A percentile compares a stretch with the other conserved stretches of the same genome.
These are phyloP conservation scores for Stephanodiscus triporus DNA, from an alignment of 108 stramenopile genomes.

Conservation along the genomic window DNA sequence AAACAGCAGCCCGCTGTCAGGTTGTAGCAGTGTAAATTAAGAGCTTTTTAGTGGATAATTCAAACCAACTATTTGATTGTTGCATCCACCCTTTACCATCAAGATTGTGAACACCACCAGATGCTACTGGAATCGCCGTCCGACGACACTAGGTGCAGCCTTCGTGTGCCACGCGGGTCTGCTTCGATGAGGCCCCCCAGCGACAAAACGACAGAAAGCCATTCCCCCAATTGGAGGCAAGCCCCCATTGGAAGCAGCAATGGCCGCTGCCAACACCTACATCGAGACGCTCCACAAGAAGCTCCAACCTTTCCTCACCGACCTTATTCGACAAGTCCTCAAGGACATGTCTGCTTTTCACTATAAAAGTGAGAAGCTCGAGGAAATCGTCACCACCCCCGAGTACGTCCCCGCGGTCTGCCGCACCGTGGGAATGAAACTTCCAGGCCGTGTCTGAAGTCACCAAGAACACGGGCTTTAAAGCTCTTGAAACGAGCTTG, in stretches of 20 bases:
- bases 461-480: not conserved
- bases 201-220: not conserved
- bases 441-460: constrained; percentile 1
- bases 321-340: not conserved
- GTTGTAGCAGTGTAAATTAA: not conserved
- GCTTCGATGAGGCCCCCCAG: not conserved
- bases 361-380: not conserved
- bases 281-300: constrained; percentile 4
- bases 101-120: not conserved
- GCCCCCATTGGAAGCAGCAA: constrained; percentile 6
- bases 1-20: constrained; percentile 2
- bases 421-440: not conserved
- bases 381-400: not conserved
- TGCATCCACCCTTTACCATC: not conserved
- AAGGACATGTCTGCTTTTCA: not conserved
- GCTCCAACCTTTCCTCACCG: not conserved
- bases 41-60: not conserved
- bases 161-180: not conserved
- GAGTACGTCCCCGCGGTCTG: not conserved
- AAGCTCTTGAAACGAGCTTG: not conserved
- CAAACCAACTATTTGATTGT: no score
- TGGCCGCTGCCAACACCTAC: constrained; percentile 5
- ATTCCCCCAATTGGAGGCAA: not conserved
- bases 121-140: not conserved
- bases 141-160: constrained; percentile 1